These are phyloP conservation scores for Musa balbisiana DNA, from an alignment of 202 grass and related monocot species.

Conservation along the genomic window DNA sequence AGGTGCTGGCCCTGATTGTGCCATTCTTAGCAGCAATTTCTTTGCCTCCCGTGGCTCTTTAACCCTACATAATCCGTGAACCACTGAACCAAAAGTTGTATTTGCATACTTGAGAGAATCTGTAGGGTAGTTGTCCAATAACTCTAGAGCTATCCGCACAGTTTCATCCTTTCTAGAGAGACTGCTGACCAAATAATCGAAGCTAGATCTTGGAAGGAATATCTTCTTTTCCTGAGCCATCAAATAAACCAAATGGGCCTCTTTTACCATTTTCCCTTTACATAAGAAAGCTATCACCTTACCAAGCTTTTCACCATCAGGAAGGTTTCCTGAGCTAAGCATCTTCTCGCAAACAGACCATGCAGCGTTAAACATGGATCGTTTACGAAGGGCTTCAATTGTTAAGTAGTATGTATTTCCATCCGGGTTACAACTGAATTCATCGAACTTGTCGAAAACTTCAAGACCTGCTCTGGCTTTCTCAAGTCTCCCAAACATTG, in stretches of 20 bases:
- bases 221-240: conserved; percentile 57
- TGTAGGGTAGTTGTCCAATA: conserved; percentile 61
- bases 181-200: conserved; percentile 48
- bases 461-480: conserved; percentile 61
- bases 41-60: conserved; percentile 68
- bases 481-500: conserved; percentile 59
- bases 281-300: conserved; percentile 52
- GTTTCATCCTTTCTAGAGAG: conserved; percentile 65
- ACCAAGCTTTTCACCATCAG: conserved; percentile 44
- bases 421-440: conserved; percentile 57
- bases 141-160: conserved; percentile 36
- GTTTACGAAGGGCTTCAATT: conserved; percentile 62
- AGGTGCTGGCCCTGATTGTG: conserved; percentile 64
- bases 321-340: conserved; percentile 64
- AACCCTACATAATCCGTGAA: conserved; percentile 63
- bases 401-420: conserved; percentile 60
- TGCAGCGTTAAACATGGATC: conserved; percentile 42
- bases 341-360: conserved; percentile 78
- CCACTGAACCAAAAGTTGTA: conserved; percentile 45
- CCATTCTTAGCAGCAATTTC: conserved; percentile 67
- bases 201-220: conserved; percentile 26
- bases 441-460: conserved; percentile 66
- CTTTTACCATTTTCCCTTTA: conserved; percentile 56
- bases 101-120: conserved; percentile 51
- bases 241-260: conserved; percentile 53